Conservation (phyloP, 176 grass and related monocot species). For the Aegilops bicornis region DNA sequence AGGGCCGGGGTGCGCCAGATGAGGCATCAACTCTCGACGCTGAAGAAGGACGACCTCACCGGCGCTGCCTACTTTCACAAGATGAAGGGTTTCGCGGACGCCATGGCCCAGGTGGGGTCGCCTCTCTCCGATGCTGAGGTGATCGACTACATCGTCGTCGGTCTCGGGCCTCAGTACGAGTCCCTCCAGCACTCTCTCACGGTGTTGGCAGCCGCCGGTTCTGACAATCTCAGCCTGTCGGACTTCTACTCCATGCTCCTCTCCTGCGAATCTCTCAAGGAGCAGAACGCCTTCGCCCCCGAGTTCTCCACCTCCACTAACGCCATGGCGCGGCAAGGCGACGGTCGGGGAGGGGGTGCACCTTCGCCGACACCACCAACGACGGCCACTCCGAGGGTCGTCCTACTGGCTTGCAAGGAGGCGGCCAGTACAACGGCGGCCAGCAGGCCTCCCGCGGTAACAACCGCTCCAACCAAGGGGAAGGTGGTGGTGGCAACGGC, state of each 20-base stretch:
- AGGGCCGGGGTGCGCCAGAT: background rate
- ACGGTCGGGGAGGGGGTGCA: no score
- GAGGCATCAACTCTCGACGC: background rate
- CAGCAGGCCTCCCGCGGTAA: background rate
- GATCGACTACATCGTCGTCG: background rate
- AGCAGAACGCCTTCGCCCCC: background rate
- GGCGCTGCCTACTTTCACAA: background rate
- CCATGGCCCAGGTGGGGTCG: background rate
- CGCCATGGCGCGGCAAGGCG: no score
- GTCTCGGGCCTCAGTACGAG: background rate
- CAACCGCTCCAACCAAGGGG: background rate
- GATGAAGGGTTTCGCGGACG: background rate
- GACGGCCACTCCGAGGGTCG: no score
- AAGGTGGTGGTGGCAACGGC: background rate
- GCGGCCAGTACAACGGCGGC: no score
- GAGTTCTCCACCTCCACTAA: no score
- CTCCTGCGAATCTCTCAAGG: background rate
- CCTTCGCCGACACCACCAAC: no score
- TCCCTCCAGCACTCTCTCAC: background rate
- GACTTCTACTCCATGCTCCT: background rate
- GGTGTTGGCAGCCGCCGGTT: background rate
- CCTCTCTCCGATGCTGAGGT: background rate
- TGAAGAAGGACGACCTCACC: background rate
- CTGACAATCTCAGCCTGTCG: background rate
- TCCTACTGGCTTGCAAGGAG: no score